Conservation (phyloP, 768 basidiomycete species). For the Naematelia aurantialba region DNA sequence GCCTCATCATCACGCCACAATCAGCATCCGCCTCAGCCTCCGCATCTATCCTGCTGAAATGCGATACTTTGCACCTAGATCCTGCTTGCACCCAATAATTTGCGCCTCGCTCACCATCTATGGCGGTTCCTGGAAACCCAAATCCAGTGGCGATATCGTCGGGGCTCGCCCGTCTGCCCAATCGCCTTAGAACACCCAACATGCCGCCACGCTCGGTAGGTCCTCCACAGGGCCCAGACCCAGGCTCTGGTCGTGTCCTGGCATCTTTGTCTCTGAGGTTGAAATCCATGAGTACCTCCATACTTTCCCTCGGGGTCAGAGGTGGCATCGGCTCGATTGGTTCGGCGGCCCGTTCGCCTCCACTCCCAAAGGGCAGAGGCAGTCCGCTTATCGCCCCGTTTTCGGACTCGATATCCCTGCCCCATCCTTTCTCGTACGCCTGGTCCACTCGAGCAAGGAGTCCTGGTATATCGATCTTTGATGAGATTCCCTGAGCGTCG, state of each 20-base stretch:
- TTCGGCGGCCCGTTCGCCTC: background rate
- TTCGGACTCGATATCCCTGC: background rate
- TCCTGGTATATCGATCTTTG: slow-evolving; percentile 35
- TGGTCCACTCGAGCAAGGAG: slow-evolving; percentile 36
- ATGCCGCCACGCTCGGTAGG: slow-evolving; percentile 16
- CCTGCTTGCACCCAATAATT: no score
- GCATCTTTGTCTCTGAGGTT: no score
- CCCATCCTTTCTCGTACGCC: slow-evolving; percentile 24
- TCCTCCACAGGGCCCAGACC: no score
- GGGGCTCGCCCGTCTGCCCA: slow-evolving; percentile 15
- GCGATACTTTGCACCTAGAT: no score
- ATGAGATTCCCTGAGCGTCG: slow-evolving; percentile 23
- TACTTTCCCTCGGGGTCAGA: background rate
- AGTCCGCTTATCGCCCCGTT: slow-evolving; percentile 5
- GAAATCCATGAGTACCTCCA: no score
- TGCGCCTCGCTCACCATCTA: slow-evolving; percentile 1
- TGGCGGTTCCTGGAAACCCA: background rate
- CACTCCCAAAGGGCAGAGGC: slow-evolving; percentile 4
- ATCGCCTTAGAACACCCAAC: slow-evolving; percentile 26
- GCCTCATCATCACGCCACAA: no score
- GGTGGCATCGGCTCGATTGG: slow-evolving; percentile 4
- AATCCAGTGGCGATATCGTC: slow-evolving; percentile 5
- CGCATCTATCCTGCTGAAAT: background rate
- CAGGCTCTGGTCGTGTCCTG: no score
- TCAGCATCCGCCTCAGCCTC: background rate